Evolutionary conservation across 805 yeast species (phyloP).

Genomic region (Candida corydali): DNA sequence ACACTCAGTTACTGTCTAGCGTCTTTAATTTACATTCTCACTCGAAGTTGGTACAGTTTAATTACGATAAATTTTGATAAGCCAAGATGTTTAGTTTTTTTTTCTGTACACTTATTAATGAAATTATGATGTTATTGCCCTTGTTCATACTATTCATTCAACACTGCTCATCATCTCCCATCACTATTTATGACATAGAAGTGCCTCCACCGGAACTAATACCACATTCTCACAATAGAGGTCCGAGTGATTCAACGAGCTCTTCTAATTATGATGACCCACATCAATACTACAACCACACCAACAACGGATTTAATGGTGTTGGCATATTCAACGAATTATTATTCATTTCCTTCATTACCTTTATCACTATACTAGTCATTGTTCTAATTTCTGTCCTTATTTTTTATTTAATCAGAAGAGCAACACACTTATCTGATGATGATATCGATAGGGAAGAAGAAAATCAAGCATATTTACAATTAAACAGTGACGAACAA

Average conservation of each 20-base stretch:
- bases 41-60: no score
- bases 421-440: constrained; percentile 30
- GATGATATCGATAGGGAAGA: constrained; percentile 58
- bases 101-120: no score
- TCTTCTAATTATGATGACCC: no score
- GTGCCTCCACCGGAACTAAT: neutral
- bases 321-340: no score
- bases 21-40: no score
- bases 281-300: no score
- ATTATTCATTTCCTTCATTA: neutral
- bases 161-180: neutral
- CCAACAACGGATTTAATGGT: no score
- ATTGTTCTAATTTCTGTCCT: neutral
- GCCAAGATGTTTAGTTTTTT: no score
- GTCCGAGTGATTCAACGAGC: no score
- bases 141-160: neutral
- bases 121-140: neutral
- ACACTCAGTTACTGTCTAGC: no score
- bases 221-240: neutral
- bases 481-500: constrained; percentile 64
- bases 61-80: no score
- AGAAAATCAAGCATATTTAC: constrained; percentile 52
- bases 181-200: no score
- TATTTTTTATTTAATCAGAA: constrained; percentile 10
- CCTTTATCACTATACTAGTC: neutral